Evolutionary conservation across 2,329 filamentous ascomycete species (phyloP).

Genomic region (Pseudopithomyces chartarum): DNA sequence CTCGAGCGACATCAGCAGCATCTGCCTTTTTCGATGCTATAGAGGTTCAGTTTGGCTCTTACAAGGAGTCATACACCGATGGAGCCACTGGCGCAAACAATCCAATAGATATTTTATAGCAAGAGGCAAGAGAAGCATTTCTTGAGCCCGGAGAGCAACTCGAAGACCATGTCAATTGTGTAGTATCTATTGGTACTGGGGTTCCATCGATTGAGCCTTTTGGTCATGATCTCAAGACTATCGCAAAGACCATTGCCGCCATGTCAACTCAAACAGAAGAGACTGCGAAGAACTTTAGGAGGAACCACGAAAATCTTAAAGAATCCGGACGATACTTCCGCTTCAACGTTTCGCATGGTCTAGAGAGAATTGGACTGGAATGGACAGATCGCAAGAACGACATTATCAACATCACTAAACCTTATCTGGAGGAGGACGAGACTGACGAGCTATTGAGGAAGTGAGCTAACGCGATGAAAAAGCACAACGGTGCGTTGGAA

Average conservation of each 20-base stretch:
- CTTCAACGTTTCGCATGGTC: neutral
- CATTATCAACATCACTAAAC: too few relatives aligned
- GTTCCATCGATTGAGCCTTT: neutral
- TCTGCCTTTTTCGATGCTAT: constrained; percentile 22
- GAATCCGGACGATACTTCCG: neutral
- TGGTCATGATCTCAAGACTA: neutral
- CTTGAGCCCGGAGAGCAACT: neutral
- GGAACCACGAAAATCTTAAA: neutral
- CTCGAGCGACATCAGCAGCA: constrained; percentile 15
- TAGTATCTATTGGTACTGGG: neutral
- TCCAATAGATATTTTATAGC: neutral
- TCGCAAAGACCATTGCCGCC: neutral
- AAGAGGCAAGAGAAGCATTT: neutral
- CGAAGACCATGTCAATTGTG: neutral
- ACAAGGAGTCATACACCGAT: neutral
- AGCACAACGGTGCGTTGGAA: too few relatives aligned
- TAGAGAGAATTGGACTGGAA: neutral
- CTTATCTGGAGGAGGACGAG: too few relatives aligned
- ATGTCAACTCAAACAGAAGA: neutral
- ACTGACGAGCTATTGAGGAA: too few relatives aligned
- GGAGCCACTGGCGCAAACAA: neutral
- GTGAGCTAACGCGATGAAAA: too few relatives aligned
- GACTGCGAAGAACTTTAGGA: neutral
- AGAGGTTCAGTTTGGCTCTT: neutral
- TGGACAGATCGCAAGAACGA: too few relatives aligned